Percentiles rank a stretch among this genome's conserved stretches.
phyloP scores from a whole-genome alignment of 1,139 yeast genomes.

The Yamadazyma sp. region DNA sequence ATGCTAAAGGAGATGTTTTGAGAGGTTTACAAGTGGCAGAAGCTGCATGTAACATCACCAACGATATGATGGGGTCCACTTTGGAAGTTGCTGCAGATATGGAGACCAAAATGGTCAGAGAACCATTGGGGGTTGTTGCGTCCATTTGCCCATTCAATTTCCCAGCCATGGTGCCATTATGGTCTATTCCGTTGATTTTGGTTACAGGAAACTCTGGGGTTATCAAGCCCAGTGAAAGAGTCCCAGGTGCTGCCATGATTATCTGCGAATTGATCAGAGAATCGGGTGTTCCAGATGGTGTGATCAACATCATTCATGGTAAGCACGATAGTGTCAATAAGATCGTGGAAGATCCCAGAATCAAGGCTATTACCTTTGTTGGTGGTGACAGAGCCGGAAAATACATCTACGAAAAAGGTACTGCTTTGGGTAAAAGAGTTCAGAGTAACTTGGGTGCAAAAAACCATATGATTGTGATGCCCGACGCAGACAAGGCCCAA shows the following conservation, averaged over 20 bases:
- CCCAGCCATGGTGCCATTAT: slow-evolving; percentile 85
- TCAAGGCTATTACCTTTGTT: slow-evolving; percentile 76
- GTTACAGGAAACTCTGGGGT: slow-evolving; percentile 80
- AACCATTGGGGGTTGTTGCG: slow-evolving; percentile 63
- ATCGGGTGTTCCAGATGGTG: slow-evolving; percentile 82
- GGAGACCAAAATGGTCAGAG: slow-evolving; percentile 78
- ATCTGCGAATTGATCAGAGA: slow-evolving; percentile 71
- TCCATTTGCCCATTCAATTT: slow-evolving; percentile 77
- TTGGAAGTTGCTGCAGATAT: slow-evolving; percentile 73
- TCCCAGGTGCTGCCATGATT: slow-evolving; percentile 78
- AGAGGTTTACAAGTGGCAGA: slow-evolving; percentile 85
- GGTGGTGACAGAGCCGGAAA: slow-evolving; percentile 79
- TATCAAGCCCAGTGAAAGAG: slow-evolving; percentile 75
- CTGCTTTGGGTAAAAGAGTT: slow-evolving; percentile 71
- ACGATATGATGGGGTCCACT: slow-evolving; percentile 63
- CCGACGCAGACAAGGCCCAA: slow-evolving; percentile 69
- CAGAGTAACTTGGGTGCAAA: slow-evolving; percentile 81
- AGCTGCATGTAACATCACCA: slow-evolving; percentile 60
- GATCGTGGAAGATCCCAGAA: slow-evolving; percentile 71
- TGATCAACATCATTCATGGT: slow-evolving; percentile 74
- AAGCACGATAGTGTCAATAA: slow-evolving; percentile 75
- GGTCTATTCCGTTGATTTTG: slow-evolving; percentile 75
- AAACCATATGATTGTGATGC: slow-evolving; percentile 71
- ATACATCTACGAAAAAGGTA: slow-evolving; percentile 67
- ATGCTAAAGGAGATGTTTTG: slow-evolving; percentile 77